phyloP scores from a whole-genome alignment of 768 basidiomycete species.

The Hemileccinum rubropunctum region DNA sequence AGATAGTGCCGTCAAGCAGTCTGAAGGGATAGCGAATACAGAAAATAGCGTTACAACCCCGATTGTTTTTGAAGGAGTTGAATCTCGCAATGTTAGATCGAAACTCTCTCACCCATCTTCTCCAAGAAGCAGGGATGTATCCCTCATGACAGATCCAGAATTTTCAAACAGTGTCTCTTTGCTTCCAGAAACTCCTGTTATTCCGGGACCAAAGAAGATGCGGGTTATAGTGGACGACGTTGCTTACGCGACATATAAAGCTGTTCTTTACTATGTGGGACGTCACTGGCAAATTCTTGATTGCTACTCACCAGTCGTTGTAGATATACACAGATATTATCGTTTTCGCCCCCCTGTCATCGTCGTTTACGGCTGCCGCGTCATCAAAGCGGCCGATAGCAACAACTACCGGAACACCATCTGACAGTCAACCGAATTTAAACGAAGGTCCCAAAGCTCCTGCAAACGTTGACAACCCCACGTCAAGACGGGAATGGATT shows the following conservation, averaged over 20 bases:
- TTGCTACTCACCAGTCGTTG: conserved; percentile 1
- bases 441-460: conserved; percentile 19
- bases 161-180: background rate
- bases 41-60: background rate
- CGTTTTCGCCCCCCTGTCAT: conserved; percentile 80
- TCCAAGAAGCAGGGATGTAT: conserved; percentile 29
- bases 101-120: conserved; percentile 41
- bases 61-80: conserved; percentile 7
- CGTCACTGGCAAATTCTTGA: background rate
- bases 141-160: conserved; percentile 17
- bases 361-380: conserved; percentile 47
- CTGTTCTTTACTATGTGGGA: conserved; percentile 75
- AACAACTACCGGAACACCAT: conserved; percentile 20
- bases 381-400: conserved; percentile 11
- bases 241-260: conserved; percentile 61
- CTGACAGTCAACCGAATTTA: conserved; percentile 37
- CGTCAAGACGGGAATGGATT: conserved; percentile 67
- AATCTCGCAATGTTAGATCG: conserved; percentile 28
- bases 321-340: conserved; percentile 86
- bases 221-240: conserved; percentile 55
- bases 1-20: background rate
- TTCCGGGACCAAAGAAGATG: conserved; percentile 49
- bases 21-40: background rate
- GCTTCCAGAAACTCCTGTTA: background rate
- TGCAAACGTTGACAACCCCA: conserved; percentile 24